Base-by-base conservation (phyloP, 2,329 filamentous ascomycete species). In the Pseudodiploospora longispora region DNA sequence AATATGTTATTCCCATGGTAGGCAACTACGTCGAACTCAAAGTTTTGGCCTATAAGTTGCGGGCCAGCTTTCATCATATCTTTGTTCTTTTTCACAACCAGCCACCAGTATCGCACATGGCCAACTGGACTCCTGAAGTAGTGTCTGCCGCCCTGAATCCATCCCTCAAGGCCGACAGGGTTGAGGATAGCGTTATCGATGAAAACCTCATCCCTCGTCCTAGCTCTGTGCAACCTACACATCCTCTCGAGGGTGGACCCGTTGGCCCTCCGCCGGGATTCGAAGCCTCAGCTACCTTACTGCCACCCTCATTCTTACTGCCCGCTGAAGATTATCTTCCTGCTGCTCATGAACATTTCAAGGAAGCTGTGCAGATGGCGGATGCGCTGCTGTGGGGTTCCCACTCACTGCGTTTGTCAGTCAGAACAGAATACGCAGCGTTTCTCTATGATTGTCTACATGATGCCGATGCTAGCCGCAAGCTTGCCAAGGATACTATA, bases 31-130 rank as follows among this genome's bases (percentile, higher is more conserved):
- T 73, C 58, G 90, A 95, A 62, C 80, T 95, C 46, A 90, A 89
- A 58, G 90, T 97, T 37, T 75, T 98, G 50, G 83, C 87, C 19
- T 87, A 88, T 61, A 98, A 97, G 65, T 75, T 98, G 10, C 83
- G 88, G 48, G 93, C 93, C 10, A 95, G 88, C 19, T 95, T 97
- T 61, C 93, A 94, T 56, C 91, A 98, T 67, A 88, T 98, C 52
- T 95, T 95, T 62, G 93, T 95, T 43, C 76, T 97, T 9, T 97
- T 96, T 60, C 88, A 96, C 69, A 96, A 96, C 65, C 81, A 87
- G 42, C 91, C 91, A 1, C 75, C 84, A 0, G 78, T 95, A 45
- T 83, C 82, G 37, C 70, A 74, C 32, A 74, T 79, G 57, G 74
- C 74, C 19, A 68, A 76, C 47, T 68, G 71, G 50, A 71, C 70